Evolutionary conservation across 441 rosid species (phyloP).

Genomic region (Gossypium aridum): DNA sequence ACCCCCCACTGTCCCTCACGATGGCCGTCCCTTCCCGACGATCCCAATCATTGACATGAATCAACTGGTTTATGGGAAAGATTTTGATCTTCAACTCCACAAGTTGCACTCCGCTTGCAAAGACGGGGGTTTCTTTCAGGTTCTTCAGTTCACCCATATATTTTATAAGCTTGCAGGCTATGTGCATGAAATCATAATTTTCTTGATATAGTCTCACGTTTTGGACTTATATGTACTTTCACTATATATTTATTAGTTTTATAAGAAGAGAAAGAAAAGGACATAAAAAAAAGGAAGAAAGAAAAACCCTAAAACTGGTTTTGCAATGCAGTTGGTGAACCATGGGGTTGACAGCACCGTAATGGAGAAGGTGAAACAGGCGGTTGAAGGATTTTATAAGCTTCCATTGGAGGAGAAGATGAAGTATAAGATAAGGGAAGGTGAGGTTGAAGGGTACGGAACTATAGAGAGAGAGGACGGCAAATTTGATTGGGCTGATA

Average conservation of each 20-base stretch:
- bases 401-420: constrained; percentile 46
- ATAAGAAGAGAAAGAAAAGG: too few species aligned
- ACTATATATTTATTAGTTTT: too few species aligned
- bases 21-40: background rate
- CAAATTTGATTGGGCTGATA: constrained; percentile 45
- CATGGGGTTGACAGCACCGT: constrained; percentile 33
- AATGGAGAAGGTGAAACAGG: constrained; percentile 28
- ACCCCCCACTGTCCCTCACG: background rate
- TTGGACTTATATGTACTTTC: background rate
- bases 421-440: constrained; percentile 30
- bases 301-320: background rate
- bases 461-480: background rate
- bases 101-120: constrained; percentile 38
- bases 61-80: background rate
- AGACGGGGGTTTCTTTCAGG: constrained; percentile 49
- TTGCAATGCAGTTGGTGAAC: constrained; percentile 35
- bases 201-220: background rate
- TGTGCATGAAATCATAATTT: background rate
- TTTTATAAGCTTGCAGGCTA: background rate
- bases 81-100: constrained; percentile 19
- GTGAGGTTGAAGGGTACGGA: constrained; percentile 49
- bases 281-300: too few species aligned
- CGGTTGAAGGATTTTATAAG: constrained; percentile 30
- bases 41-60: constrained; percentile 9
- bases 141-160: background rate